Percentiles rank a stretch among this genome's conserved stretches.
Conservation (phyloP, 2,329 filamentous ascomycete species). For the Pestalotiopsis sp. region DNA sequence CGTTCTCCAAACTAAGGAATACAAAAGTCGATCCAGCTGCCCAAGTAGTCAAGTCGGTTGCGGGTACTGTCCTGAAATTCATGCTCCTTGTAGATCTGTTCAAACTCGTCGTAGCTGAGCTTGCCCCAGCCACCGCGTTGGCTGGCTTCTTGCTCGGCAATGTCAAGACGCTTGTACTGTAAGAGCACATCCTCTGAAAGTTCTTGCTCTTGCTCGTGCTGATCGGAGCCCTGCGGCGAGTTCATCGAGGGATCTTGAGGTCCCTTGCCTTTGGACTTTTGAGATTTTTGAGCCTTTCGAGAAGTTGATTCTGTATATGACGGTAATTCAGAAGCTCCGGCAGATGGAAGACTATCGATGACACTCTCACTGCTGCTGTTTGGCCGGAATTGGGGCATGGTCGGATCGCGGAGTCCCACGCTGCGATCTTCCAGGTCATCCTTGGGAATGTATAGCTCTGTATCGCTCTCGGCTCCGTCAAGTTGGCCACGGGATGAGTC, state of each 20-base stretch:
- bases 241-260: constrained; percentile 15
- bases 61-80: constrained; percentile 64
- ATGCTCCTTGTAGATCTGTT: constrained; percentile 61
- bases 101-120: constrained; percentile 80
- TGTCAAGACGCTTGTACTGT: constrained; percentile 60
- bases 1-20: constrained; percentile 53
- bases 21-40: constrained; percentile 87
- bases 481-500: constrained; percentile 15
- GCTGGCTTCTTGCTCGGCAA: constrained; percentile 69
- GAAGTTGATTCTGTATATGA: neutral
- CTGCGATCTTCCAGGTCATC: neutral
- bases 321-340: neutral
- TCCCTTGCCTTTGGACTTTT: neutral
- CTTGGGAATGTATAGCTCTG: neutral
- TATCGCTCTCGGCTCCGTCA: neutral
- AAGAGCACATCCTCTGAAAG: constrained; percentile 41
- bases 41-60: constrained; percentile 76
- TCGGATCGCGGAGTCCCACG: constrained; percentile 55
- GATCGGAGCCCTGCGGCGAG: neutral
- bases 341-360: neutral
- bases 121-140: constrained; percentile 79
- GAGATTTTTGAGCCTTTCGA: neutral
- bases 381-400: constrained; percentile 71
- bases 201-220: neutral
- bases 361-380: constrained; percentile 39